A percentile compares a stretch with the other conserved stretches of the same genome.
Evolutionary conservation across 2,329 filamentous ascomycete genomes (phyloP).

Genomic region (Sodiomyces alkalinus): DNA sequence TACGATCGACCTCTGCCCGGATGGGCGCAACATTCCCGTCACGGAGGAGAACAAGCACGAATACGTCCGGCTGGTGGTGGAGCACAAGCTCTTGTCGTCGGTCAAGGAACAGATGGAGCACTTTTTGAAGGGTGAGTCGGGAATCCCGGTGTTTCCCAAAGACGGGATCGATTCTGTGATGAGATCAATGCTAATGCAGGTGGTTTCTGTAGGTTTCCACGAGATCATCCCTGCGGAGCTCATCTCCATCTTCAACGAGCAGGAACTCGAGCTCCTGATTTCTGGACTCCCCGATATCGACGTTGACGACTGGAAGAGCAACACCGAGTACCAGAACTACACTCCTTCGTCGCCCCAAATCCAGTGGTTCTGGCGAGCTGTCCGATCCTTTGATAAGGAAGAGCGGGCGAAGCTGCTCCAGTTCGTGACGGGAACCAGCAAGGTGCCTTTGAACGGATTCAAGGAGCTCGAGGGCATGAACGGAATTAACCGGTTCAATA

Average conservation of each 20-base stretch:
- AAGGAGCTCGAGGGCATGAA: constrained; percentile 99
- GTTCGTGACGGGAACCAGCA: constrained; percentile 96
- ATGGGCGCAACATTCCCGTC: constrained; percentile 82
- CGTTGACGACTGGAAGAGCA: constrained; percentile 97
- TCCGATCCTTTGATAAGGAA: constrained; percentile 96
- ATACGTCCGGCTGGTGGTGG: constrained; percentile 86
- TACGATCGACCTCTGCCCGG: constrained; percentile 71
- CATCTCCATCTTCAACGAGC: constrained; percentile 95
- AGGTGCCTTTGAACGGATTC: constrained; percentile 96
- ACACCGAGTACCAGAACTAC: constrained; percentile 98
- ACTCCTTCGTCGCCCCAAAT: constrained; percentile 87
- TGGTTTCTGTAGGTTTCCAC: constrained; percentile 85
- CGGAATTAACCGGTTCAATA: constrained; percentile 94
- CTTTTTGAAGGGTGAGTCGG: constrained; percentile 63
- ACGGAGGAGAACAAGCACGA: constrained; percentile 98
- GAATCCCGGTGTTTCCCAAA: too few species aligned
- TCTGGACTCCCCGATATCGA: constrained; percentile 96
- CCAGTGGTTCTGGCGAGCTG: constrained; percentile 98
- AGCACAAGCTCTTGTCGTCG: constrained; percentile 81
- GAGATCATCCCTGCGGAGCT: constrained; percentile 93
- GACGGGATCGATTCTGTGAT: too few species aligned
- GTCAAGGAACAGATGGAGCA: constrained; percentile 89
- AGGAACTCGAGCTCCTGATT: constrained; percentile 90
- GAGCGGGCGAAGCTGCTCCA: constrained; percentile 93
- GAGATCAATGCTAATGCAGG: too few species aligned